These are phyloP conservation scores for Microdochium bolleyi DNA, from an alignment of 2,329 filamentous ascomycete genomes.

Conservation along the genomic window DNA sequence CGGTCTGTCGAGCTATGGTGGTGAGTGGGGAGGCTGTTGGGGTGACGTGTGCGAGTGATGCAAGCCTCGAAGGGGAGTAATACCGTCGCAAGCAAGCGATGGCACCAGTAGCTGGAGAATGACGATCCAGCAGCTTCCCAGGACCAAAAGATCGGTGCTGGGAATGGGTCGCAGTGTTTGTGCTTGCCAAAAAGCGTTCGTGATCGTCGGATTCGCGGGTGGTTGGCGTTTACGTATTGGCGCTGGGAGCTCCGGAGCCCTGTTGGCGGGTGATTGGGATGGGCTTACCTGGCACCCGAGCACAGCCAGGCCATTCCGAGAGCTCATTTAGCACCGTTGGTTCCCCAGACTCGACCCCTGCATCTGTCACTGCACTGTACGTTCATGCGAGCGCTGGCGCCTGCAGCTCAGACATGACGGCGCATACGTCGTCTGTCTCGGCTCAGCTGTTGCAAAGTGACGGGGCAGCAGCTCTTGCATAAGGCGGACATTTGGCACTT, in stretches of 20 bases:
- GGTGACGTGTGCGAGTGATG: not conserved
- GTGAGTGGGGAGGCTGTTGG: not conserved
- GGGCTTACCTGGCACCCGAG: not conserved
- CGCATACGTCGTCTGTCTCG: not conserved
- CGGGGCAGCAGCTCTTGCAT: no score
- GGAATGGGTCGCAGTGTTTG: not conserved
- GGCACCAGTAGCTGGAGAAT: not conserved
- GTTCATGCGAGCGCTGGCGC: not conserved
- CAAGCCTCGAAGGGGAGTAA: no score
- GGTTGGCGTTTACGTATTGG: not conserved
- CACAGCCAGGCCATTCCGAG: not conserved
- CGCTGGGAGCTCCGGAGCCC: not conserved
- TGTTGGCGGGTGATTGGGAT: not conserved
- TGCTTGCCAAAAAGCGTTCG: not conserved
- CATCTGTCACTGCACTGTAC: not conserved
- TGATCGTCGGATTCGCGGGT: not conserved
- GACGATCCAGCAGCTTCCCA: not conserved
- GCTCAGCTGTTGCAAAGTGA: no score
- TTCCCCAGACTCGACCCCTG: not conserved
- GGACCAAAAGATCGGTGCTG: not conserved
- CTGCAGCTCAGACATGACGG: not conserved
- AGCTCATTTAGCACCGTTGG: not conserved
- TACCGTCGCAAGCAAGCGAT: not conserved
- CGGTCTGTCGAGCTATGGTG: not conserved
- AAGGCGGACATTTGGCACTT: no score